Conservation (phyloP, 2,329 filamentous ascomycete species). For the Penicillium sclerotiorum region DNA sequence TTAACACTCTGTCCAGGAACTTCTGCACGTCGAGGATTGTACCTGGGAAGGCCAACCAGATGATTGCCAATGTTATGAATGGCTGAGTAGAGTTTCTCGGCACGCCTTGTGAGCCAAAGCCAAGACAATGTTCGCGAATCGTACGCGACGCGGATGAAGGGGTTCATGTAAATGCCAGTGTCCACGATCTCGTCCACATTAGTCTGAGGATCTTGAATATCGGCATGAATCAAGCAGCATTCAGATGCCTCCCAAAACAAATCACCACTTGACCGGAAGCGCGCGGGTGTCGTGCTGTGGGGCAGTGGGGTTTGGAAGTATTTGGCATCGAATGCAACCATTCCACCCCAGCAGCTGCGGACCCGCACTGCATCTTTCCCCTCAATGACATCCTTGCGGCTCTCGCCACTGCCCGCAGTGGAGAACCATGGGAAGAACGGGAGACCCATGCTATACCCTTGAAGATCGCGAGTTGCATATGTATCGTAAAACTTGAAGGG, state of each 20-base stretch:
- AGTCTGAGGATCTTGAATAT: constrained; percentile 44
- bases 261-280: constrained; percentile 62
- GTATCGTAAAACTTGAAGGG: constrained; percentile 78
- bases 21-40: constrained; percentile 64
- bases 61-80: constrained; percentile 62
- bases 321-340: constrained; percentile 58
- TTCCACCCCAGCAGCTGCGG: constrained; percentile 76
- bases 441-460: constrained; percentile 69
- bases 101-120: constrained; percentile 63
- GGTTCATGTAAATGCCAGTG: constrained; percentile 72
- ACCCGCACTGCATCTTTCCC: constrained; percentile 66
- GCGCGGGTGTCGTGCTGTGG: constrained; percentile 43
- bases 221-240: constrained; percentile 62
- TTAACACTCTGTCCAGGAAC: constrained; percentile 54
- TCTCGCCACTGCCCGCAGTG: constrained; percentile 51
- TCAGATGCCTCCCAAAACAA: constrained; percentile 66
- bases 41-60: constrained; percentile 59
- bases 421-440: constrained; percentile 76
- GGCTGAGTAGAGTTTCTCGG: constrained; percentile 65
- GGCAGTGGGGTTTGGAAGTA: constrained; percentile 45
- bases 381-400: constrained; percentile 63
- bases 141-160: constrained; percentile 73
- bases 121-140: constrained; percentile 58
- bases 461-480: constrained; percentile 70
- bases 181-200: constrained; percentile 42